A percentile compares a stretch with the other conserved stretches of the same genome.
phyloP scores from a whole-genome alignment of 75 land plant species.

The Pseudotsuga menziesii region DNA sequence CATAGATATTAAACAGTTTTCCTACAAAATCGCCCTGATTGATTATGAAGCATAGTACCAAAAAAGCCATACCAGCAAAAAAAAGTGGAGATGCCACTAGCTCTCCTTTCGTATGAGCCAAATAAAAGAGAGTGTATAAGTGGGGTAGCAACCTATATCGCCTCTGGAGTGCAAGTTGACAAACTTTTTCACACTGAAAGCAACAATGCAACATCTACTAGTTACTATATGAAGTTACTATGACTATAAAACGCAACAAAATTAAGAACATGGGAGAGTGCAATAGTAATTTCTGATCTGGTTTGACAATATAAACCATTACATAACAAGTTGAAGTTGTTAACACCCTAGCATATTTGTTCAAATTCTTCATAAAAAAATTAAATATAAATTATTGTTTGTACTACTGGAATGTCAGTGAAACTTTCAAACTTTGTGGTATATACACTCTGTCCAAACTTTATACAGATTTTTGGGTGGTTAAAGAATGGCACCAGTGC shows the following conservation, averaged over 20 bases:
- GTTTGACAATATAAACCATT: not conserved
- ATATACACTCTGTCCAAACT: no score
- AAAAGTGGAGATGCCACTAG: slow-evolving; percentile 79
- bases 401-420: not conserved
- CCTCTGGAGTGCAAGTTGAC: slow-evolving; percentile 76
- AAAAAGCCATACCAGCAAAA: slow-evolving; percentile 66
- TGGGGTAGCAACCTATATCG: slow-evolving; percentile 88
- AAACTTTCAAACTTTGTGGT: not conserved
- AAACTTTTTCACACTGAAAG: slow-evolving; percentile 87
- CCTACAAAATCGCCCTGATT: not conserved
- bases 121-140: slow-evolving; percentile 80
- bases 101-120: slow-evolving; percentile 72
- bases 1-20: not conserved
- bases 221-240: not conserved
- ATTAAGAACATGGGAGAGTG: not conserved
- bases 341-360: not conserved
- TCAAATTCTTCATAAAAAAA: not conserved
- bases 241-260: not conserved
- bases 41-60: not conserved
- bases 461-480: no score
- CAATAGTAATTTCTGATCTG: not conserved
- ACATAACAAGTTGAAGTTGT: not conserved
- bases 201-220: not conserved
- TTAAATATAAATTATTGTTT: not conserved
- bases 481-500: no score